phyloP scores from a whole-genome alignment of 2,329 filamentous ascomycete genomes.

The Botrytis aclada region DNA sequence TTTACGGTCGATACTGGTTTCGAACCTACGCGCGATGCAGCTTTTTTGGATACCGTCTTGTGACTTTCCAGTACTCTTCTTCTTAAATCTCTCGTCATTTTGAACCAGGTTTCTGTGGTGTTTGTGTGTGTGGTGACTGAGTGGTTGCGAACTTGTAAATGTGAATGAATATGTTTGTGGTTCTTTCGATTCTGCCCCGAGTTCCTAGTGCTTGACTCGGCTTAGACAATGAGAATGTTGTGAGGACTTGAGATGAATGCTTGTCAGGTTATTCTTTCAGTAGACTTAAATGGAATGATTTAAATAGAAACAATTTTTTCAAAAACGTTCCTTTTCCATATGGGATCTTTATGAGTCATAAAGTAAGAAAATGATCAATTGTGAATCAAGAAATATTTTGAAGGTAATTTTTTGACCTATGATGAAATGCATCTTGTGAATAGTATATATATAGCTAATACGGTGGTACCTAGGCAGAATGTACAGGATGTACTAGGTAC shows the following conservation, averaged over 20 bases:
- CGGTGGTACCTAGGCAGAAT: background rate
- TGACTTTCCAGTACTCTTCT: constrained; percentile 55
- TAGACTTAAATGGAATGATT: background rate
- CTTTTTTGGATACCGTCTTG: constrained; percentile 58
- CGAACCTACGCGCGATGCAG: constrained; percentile 48
- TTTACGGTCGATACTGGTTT: constrained; percentile 47
- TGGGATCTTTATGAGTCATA: background rate
- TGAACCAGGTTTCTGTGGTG: background rate
- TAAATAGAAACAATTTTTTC: background rate
- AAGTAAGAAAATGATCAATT: background rate
- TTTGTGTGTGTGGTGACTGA: background rate
- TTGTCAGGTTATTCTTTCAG: background rate
- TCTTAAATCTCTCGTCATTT: constrained; percentile 40
- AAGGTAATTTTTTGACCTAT: background rate
- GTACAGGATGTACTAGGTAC: background rate
- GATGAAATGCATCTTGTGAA: background rate
- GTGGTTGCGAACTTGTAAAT: background rate
- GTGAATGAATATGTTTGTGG: background rate
- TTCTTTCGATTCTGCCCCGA: background rate
- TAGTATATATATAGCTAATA: background rate
- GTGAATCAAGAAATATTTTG: background rate
- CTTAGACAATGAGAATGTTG: background rate
- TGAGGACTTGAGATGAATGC: background rate
- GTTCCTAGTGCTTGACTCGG: background rate
- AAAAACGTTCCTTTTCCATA: background rate